A percentile compares a stretch with the other conserved stretches of the same genome.
These are phyloP conservation scores for Amphichorda felina DNA, from an alignment of 2,329 filamentous ascomycete genomes.

Conservation along the genomic window DNA sequence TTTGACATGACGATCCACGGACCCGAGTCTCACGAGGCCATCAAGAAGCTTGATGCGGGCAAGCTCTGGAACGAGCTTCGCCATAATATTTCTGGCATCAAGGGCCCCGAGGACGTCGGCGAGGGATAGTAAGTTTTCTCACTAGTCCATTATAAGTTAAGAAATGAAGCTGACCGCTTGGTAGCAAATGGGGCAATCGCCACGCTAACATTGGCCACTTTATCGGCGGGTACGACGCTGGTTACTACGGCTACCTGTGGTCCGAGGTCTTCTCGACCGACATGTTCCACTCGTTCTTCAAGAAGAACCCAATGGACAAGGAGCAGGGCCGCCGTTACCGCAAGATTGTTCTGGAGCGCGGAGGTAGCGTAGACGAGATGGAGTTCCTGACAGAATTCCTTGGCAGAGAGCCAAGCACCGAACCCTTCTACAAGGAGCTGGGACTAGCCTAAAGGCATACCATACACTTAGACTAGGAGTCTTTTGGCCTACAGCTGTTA, in stretches of 20 bases:
- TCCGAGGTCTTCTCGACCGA: conserved; percentile 74
- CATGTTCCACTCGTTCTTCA: conserved; percentile 78
- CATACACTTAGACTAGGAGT: too few relatives aligned
- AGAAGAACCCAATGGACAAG: conserved; percentile 65
- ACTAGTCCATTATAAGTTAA: neutral
- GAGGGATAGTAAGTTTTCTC: conserved; percentile 33
- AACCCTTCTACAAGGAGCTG: conserved; percentile 71
- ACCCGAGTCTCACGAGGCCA: conserved; percentile 54
- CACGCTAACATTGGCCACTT: conserved; percentile 74
- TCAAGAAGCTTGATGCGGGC: conserved; percentile 53
- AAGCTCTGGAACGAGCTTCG: conserved; percentile 62
- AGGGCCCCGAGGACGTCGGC: conserved; percentile 59
- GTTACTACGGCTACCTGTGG: conserved; percentile 67
- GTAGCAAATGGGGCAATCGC: conserved; percentile 60
- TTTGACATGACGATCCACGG: conserved; percentile 78
- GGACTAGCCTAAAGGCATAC: conserved; percentile 28
- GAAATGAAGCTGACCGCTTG: conserved; percentile 12
- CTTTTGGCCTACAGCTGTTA: too few relatives aligned
- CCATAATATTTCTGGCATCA: conserved; percentile 58
- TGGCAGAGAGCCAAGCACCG: conserved; percentile 61
- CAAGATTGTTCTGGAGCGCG: conserved; percentile 66
- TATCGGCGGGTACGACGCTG: conserved; percentile 75
- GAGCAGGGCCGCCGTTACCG: conserved; percentile 65
- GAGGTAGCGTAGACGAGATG: conserved; percentile 74
- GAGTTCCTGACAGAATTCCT: conserved; percentile 66